Evolutionary conservation across 2,329 filamentous ascomycete genomes (phyloP), one percentile per base, ranked within the genome.

Genomic region (Fulvia fulva): DNA sequence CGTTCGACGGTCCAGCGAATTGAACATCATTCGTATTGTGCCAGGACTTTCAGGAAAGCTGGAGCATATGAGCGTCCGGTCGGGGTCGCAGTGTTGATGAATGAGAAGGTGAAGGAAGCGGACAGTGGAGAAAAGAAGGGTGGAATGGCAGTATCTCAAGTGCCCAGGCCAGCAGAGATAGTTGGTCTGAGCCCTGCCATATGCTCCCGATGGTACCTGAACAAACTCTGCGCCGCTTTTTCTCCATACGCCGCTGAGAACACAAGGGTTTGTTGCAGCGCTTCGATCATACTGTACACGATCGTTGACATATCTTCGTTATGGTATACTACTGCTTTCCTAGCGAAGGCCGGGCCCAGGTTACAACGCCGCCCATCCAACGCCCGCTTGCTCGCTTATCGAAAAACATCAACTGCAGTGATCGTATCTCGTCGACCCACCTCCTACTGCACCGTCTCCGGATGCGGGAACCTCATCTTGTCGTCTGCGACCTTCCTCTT

Each of bases 401-500:
- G 28, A 32, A 12, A 32, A 32, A 32, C n/a, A n/a, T n/a, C n/a
- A n/a, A n/a, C n/a, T n/a, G n/a, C n/a, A n/a, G 5, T 32, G 28
- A 32, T 32, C 28, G 8, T 7, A 12, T 12, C 28, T 12, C 12
- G 28, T 12, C 12, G 28, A 12, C 28, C 56, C 5, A 45, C 28
- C 23, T 16, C 7, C n/a, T 19, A 41, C 45, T 51, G 16, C 19
- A 19, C 43, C 25, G 30, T 45, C n/a, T 53, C 54, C 16, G 56
- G 58, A 57, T 59, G 60, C 51, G 64, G 63, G 58, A 86, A 94
- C 41, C 89, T 79, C 57, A 78, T 78, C 73, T 89, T 84, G 72
- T 97, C 94, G 67, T 94, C 91, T 6, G 84, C 86, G 62, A 97
- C 85, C 77, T 96, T 97, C 68, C 86, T 85, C 73, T 88, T 88